Base-by-base conservation (phyloP, 140 eudicot genomes). In the Bidens hawaiensis region DNA sequence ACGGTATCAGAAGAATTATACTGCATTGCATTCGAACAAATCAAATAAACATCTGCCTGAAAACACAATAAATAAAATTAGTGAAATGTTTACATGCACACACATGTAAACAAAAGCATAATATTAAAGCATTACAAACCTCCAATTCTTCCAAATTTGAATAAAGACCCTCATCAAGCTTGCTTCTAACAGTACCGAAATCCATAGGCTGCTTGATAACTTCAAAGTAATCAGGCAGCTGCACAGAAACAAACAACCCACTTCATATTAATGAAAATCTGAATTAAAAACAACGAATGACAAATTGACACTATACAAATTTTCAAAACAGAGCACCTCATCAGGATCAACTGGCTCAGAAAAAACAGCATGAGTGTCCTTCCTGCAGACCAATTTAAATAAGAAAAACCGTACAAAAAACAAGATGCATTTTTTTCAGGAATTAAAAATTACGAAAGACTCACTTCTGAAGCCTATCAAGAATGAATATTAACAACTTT, bases 391-490 rank as follows among this genome's bases (percentile, higher is more conserved):
- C 14, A 52, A 69, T 49, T 40, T 10, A 27, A 14, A 60, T 62
- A 64, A 54, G 10, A 73, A 4, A 65, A 50, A 38, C 68, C 52
- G 69, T 38, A 30, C 68, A 26, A 55, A 11, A 64, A 26, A 65
- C 11, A 78, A 78, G 45, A 69, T 21, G 41, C 1, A 34, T 34
- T 34, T 2, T 34, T 6, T 34, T 67, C 16, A 62, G 24, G 47
- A 75, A 81, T 62, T 46, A 64, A 41, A 46, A 40, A 50, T 7
- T 30, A 7, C 19, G n/a, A n/a, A n/a, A n/a, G n/a, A 78, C 94
- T 36, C 75, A 93, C 99, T 88, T 87, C 81, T 93, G 99, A 75
- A 93, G 93, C 66, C 94, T 93, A 74, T 88, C 95, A 82, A 93
- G 96, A 73, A 93, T 83, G 87, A 88, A 85, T 47, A 85, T 70